Conservation (phyloP, 306 rosid species). For the Dryas drummondii region DNA sequence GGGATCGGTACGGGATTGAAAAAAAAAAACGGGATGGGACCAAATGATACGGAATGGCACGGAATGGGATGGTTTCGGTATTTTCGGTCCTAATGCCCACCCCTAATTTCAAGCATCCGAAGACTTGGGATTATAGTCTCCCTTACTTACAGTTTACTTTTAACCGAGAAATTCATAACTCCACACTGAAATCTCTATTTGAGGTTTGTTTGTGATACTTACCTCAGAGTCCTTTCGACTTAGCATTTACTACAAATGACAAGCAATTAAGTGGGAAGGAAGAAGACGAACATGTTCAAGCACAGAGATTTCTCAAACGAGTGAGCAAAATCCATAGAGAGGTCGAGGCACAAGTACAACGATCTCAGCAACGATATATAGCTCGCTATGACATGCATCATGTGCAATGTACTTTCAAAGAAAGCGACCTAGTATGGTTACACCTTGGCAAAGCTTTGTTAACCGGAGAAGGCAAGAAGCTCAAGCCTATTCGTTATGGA, state of each 20-base stretch:
- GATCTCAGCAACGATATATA: background rate
- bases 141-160: conserved; percentile 3
- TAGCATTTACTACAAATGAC: background rate
- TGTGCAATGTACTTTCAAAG: background rate
- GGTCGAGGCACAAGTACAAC: background rate
- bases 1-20: too few relatives aligned
- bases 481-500: background rate
- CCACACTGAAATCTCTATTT: background rate
- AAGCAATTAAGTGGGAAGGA: background rate
- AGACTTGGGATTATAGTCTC: conserved; percentile 10
- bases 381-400: background rate
- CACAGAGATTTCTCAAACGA: background rate
- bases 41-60: too few relatives aligned
- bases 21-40: too few relatives aligned
- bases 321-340: background rate
- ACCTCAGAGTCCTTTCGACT: conserved; percentile 6
- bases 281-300: background rate
- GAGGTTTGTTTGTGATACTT: background rate
- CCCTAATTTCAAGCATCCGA: background rate
- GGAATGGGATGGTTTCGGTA: too few relatives aligned
- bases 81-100: too few relatives aligned
- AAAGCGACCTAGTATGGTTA: conserved; percentile 4
- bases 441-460: background rate
- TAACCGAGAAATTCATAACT: background rate
- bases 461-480: background rate